Evolutionary conservation across 768 basidiomycete species (phyloP), one percentile per base, ranked within the genome.

Genomic region (Serendipita sp.): DNA sequence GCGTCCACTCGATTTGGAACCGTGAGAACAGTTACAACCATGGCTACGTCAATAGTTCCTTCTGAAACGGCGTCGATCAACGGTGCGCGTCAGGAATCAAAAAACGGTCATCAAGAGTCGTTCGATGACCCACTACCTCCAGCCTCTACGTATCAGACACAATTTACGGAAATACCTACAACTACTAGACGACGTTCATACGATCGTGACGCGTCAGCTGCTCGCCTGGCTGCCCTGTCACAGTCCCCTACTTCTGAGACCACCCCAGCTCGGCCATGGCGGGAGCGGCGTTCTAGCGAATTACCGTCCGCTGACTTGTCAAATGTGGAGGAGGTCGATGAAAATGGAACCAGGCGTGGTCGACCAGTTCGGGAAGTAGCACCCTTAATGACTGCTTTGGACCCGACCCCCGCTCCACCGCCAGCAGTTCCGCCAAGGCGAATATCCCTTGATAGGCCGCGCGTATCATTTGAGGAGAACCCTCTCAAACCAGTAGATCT

Each of bases 11-110:
- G 65, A 70, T 90, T 82, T 71, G 86, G 83, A 43, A 91, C 89
- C 11, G 82, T 90, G 65, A 78, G 86, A 68, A 90, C 89, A n/a
- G 76, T 84, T 64, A 88, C 83, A 33, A 91, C 90, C 31, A 88
- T 90, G 66, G 77, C 84, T 64, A 91, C 88, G 20, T 87, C 85
- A 42, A 71, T 79, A 42, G 71, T 69, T 16, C 69, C 71, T 0
- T 74, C 75, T 42, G 88, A 88, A 67, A 73, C 76, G 14, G 83
- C 84, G 3, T 86, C 85, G 9, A 74, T 87, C 61, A 79, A 79
- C 77, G 78, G 34, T 77, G 83, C n/a, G 86, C 88, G 68, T 87
- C 80, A 16, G 83, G 76, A 58, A n/a, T 58, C 53, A 11, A 58
- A 58, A 34, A n/a, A 9, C 9, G 20, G 24, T 58, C 53, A 48